A percentile compares a stretch with the other conserved stretches of the same genome.
Conservation (phyloP, 1,139 yeast species). For the Chernovozyma sophiae-reginae region DNA sequence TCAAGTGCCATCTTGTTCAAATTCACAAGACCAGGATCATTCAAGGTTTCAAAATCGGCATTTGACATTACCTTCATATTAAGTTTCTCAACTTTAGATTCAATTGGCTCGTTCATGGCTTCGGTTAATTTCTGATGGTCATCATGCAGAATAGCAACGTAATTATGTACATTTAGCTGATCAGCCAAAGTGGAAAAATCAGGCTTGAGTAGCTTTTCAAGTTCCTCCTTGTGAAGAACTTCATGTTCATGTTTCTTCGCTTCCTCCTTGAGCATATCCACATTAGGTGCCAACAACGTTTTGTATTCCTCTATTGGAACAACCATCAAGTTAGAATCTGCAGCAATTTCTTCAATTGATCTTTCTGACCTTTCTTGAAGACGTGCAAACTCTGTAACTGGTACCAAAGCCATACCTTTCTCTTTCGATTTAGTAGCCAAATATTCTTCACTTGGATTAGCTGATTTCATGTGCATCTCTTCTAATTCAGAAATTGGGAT, state of each 20-base stretch:
- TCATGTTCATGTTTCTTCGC: constrained; percentile 19
- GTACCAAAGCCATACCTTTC: constrained; percentile 12
- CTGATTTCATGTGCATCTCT: constrained; percentile 13
- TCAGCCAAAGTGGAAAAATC: background rate
- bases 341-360: constrained; percentile 6
- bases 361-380: constrained; percentile 8
- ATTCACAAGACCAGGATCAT: no score
- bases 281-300: constrained; percentile 18
- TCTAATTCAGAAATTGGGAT: constrained; percentile 13
- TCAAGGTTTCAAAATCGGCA: constrained; percentile 12
- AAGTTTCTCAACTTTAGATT: constrained; percentile 13
- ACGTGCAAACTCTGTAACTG: constrained; percentile 11
- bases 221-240: constrained; percentile 12
- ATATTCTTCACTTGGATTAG: constrained; percentile 23
- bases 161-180: constrained; percentile 2
- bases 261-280: constrained; percentile 20
- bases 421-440: constrained; percentile 18
- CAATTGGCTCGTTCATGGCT: constrained; percentile 9
- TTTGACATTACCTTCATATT: constrained; percentile 11
- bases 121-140: constrained; percentile 2
- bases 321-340: constrained; percentile 10
- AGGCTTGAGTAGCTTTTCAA: constrained; percentile 5
- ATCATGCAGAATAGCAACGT: constrained; percentile 8
- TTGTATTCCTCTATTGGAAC: constrained; percentile 13
- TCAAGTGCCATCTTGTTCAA: no score